Conservation (phyloP, 768 basidiomycete genomes). For the Suillus cothurnatus region DNA sequence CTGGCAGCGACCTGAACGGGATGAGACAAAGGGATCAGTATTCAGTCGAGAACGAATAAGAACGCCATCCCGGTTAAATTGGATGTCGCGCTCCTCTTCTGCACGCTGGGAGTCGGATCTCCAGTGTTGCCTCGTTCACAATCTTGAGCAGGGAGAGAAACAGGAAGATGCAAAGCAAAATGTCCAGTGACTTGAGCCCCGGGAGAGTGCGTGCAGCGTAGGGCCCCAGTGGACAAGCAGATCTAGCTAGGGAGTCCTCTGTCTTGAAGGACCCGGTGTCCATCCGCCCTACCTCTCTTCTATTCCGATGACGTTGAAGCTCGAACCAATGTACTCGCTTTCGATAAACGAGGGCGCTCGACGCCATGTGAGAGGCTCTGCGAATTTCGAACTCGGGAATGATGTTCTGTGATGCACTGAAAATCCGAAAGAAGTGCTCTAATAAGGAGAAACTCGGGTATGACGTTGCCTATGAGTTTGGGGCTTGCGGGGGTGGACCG, state of each 20-base stretch:
- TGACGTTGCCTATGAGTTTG: constrained; percentile 47
- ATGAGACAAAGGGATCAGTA: too few species aligned
- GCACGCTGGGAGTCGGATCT: too few species aligned
- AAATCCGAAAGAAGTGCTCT: constrained; percentile 27
- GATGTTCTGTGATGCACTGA: constrained; percentile 10
- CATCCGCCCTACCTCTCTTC: constrained; percentile 41
- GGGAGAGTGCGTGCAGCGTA: too few species aligned
- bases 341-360: constrained; percentile 18
- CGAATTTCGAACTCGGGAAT: constrained; percentile 30
- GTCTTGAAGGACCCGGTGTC: constrained; percentile 29
- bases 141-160: too few species aligned
- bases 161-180: too few species aligned
- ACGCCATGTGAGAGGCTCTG: constrained; percentile 28
- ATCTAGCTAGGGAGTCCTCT: not conserved
- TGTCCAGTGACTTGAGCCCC: too few species aligned
- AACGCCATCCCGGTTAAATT: too few species aligned
- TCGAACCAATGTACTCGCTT: constrained; percentile 35
- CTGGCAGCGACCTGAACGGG: too few species aligned
- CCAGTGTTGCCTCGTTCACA: too few species aligned
- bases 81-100: too few species aligned
- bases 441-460: constrained; percentile 43
- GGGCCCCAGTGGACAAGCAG: not conserved
- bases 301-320: constrained; percentile 41
- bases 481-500: too few species aligned
- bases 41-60: too few species aligned